Base-by-base conservation (phyloP, 1,139 yeast species). In the Hemisphaericaspora subhashii region DNA sequence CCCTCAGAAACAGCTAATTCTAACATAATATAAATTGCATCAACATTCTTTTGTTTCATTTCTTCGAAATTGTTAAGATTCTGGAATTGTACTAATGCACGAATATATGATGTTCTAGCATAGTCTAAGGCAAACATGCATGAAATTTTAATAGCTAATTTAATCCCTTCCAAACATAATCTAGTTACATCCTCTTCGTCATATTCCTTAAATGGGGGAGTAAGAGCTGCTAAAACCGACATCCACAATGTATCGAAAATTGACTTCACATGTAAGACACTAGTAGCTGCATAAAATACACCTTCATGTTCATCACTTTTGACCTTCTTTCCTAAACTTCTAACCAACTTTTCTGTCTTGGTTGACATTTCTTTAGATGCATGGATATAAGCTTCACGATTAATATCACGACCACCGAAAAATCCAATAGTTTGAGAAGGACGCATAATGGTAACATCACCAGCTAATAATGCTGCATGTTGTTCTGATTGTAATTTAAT, bases 211-310 rank as follows among this genome's bases (percentile, higher is more conserved):
- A 90, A 88, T 4, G 96, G 95, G 3, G 95, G 94, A 0, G 97
- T 88, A 38, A 94, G 72, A 0, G 96, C 97, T 5, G 97, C 98
- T 49, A 94, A 71, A 38, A 92, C 78, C 0, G 97, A 88, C 97
- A 92, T 89, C 99, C 99, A 94, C 36, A 87, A 70, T 11, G 88
- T 88, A 53, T 90, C 97, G 64, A 92, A 92, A 57, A 94, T 87
- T 1, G 97, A 92, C 54, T 79, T 85, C 16, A 90, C 96, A 58
- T 92, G 97, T 48, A 88, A 94, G 14, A 87, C 80, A 57, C 86
- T 92, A 3, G 92, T 82, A 0, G 96, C 78, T 4, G 66, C 71
- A 44, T 69, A 66, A 39, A 67, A 72, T 1, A 64, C 57, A 9
- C 58, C 60, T 30, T 54, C 54, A 17, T 31, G 17, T 16, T 61